Percentiles rank a stretch among this genome's conserved stretches.
These are phyloP conservation scores for Diophrys appendiculata DNA, from an alignment of 73 alveolate genomes.

Conservation along the genomic window DNA sequence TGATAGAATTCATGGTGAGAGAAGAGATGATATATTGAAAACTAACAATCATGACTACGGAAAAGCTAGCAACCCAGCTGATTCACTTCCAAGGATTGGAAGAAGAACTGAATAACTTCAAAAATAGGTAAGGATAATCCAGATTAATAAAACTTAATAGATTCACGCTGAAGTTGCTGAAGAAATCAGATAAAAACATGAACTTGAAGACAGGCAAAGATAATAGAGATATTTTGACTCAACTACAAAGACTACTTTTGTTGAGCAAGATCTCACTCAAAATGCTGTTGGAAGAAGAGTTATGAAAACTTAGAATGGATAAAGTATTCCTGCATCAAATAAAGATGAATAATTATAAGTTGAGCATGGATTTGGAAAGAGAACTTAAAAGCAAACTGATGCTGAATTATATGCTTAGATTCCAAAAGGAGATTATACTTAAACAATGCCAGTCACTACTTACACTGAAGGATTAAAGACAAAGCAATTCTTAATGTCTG, in stretches of 20 bases:
- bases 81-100: slow-evolving; percentile 56
- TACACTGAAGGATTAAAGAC: slow-evolving; percentile 40
- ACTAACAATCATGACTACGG: slow-evolving; percentile 61
- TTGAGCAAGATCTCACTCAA: slow-evolving; percentile 43
- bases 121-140: slow-evolving; percentile 1
- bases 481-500: slow-evolving; percentile 29
- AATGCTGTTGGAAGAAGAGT: slow-evolving; percentile 67
- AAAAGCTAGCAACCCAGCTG: slow-evolving; percentile 64
- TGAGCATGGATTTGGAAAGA: slow-evolving; percentile 58
- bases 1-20: slow-evolving; percentile 66
- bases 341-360: slow-evolving; percentile 44
- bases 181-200: slow-evolving; percentile 55
- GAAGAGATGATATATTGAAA: slow-evolving; percentile 34
- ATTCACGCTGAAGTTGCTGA: slow-evolving; percentile 39
- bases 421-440: slow-evolving; percentile 36
- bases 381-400: slow-evolving; percentile 33
- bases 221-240: slow-evolving; percentile 63
- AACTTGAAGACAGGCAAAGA: slow-evolving; percentile 57
- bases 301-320: slow-evolving; percentile 70
- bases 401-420: slow-evolving; percentile 25
- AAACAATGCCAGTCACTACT: slow-evolving; percentile 32
- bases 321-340: slow-evolving; percentile 5
- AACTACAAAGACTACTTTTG: slow-evolving; percentile 56
- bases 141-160: neutral
- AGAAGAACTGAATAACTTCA: slow-evolving; percentile 24